These are phyloP conservation scores for Nicotiana sylvestris DNA, from an alignment of 257 asterid genomes.

Conservation along the genomic window DNA sequence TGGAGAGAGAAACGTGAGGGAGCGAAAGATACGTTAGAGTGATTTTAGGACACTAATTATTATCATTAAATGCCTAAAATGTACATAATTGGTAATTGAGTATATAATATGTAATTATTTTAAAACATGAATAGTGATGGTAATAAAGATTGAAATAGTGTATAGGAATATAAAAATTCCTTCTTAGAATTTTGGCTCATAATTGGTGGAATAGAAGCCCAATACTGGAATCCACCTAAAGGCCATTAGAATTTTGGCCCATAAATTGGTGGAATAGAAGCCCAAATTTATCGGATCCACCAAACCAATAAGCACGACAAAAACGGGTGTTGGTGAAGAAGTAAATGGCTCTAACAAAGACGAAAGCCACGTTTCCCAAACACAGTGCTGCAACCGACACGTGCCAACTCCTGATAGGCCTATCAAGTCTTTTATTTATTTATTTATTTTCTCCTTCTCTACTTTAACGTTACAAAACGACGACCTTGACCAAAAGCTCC, in stretches of 20 bases:
- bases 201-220: no score
- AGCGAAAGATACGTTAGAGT: no score
- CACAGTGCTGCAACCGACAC: background rate
- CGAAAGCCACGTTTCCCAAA: background rate
- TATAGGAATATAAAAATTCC: no score
- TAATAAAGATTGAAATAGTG: no score
- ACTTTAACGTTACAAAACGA: background rate
- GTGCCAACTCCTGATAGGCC: background rate
- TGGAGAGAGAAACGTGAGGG: no score
- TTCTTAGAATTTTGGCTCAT: no score
- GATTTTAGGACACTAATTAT: no score
- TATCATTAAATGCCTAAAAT: no score
- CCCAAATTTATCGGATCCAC: background rate
- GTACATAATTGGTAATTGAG: no score
- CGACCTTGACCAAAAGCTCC: background rate
- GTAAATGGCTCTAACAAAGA: background rate
- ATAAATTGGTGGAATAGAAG: background rate
- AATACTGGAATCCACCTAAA: no score
- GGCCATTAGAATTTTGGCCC: background rate
- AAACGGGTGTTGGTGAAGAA: slow-evolving; percentile 12
- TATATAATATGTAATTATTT: no score
- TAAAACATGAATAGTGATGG: no score
- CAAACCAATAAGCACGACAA: background rate
- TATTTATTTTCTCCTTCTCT: background rate
- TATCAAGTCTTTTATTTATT: background rate